These are phyloP conservation scores for Aspergillus fructus DNA, from an alignment of 2,329 filamentous ascomycete species.

Conservation along the genomic window DNA sequence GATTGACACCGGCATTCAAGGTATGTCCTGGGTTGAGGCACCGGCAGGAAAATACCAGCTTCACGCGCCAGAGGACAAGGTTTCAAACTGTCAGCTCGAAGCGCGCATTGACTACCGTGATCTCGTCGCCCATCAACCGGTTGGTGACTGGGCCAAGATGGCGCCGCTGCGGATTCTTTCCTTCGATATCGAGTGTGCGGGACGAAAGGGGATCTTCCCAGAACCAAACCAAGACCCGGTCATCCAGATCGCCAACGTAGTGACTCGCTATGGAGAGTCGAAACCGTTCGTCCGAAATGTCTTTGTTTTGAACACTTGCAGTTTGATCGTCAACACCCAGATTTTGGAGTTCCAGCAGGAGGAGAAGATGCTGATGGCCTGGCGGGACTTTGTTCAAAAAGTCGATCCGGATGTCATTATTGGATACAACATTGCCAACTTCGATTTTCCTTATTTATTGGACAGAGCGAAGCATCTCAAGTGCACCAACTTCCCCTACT, in stretches of 20 bases:
- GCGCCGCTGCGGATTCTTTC: slow-evolving; percentile 88
- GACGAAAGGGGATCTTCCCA: slow-evolving; percentile 94
- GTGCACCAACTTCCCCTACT: slow-evolving; percentile 76
- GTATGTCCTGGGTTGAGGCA: slow-evolving; percentile 97
- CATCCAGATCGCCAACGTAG: slow-evolving; percentile 96
- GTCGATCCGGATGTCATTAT: slow-evolving; percentile 97
- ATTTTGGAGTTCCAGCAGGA: slow-evolving; percentile 81
- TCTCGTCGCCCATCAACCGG: slow-evolving; percentile 80
- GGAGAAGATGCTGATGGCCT: slow-evolving; percentile 84
- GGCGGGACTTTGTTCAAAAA: slow-evolving; percentile 84
- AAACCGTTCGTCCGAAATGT: slow-evolving; percentile 97
- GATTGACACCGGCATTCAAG: slow-evolving; percentile 91
- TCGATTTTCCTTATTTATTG: slow-evolving; percentile 95
- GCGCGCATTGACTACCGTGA: slow-evolving; percentile 79
- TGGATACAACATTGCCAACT: slow-evolving; percentile 98
- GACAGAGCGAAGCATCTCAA: slow-evolving; percentile 85
- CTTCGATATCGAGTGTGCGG: slow-evolving; percentile 98
- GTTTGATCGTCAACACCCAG: slow-evolving; percentile 90
- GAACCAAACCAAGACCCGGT: slow-evolving; percentile 89
- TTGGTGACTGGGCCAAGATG: slow-evolving; percentile 98
- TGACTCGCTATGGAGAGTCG: slow-evolving; percentile 89
- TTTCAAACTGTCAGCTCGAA: slow-evolving; percentile 97
- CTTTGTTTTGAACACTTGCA: slow-evolving; percentile 90
- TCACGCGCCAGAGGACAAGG: slow-evolving; percentile 63
- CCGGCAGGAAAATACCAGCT: slow-evolving; percentile 72